phyloP scores from a whole-genome alignment of 352 stramenopile species.

The Pelagophyceae sp. region DNA sequence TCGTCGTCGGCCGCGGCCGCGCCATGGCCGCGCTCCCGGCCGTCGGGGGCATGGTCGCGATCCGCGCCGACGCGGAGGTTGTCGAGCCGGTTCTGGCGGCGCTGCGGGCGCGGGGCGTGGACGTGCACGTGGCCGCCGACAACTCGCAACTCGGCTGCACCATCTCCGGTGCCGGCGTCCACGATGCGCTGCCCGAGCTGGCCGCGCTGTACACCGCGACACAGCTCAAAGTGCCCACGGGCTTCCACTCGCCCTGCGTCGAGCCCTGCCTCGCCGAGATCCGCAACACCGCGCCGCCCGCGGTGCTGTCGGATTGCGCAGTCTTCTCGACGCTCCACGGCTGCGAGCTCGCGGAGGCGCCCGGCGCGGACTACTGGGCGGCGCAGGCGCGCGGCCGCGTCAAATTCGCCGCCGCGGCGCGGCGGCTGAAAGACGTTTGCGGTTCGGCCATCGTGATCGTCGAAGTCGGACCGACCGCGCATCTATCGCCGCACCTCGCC shows the following conservation, averaged over 20 bases:
- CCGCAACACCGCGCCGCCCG: neutral
- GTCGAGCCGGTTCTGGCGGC: neutral
- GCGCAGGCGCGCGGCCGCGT: neutral
- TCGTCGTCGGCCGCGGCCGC: neutral
- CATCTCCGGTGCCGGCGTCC: neutral
- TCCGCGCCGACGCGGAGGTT: neutral
- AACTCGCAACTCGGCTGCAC: slow-evolving; percentile 13
- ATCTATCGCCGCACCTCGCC: neutral
- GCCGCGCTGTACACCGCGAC: neutral
- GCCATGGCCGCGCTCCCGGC: neutral
- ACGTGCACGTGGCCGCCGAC: slow-evolving; percentile 8
- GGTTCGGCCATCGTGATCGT: neutral
- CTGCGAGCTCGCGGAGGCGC: neutral
- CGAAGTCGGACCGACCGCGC: slow-evolving; percentile 4
- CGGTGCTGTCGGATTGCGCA: neutral
- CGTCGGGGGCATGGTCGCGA: neutral
- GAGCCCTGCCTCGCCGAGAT: neutral
- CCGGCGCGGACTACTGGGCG: slow-evolving; percentile 7
- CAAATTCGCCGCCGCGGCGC: neutral
- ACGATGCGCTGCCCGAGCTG: neutral
- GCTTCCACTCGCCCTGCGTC: slow-evolving; percentile 12
- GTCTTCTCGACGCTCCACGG: slow-evolving; percentile 12
- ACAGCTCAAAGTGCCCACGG: neutral
- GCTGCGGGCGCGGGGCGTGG: neutral
- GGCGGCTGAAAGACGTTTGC: neutral